Evolutionary conservation across 225 moss, liverwort and hornwort species (phyloP).

Genomic region (Marchantia polymorpha): DNA sequence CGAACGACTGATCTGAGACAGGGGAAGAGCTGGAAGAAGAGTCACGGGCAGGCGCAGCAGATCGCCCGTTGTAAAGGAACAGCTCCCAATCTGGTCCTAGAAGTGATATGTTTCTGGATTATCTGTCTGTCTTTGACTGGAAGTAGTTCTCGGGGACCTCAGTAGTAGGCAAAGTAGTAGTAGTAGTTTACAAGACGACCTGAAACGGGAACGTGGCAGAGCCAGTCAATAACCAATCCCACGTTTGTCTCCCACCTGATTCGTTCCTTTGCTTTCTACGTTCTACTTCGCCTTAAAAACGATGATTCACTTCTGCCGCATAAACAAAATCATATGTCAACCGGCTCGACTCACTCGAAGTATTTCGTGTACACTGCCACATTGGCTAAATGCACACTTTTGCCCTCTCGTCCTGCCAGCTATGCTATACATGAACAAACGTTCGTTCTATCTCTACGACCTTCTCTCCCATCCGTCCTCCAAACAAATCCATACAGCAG

Average conservation of each 20-base stretch:
- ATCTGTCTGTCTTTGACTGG: conserved; percentile 4
- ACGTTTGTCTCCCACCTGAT: background rate
- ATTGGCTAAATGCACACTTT: conserved; percentile 12
- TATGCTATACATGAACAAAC: conserved; percentile 7
- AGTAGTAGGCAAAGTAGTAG: background rate
- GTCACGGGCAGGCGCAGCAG: background rate
- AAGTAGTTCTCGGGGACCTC: background rate
- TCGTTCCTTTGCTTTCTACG: background rate
- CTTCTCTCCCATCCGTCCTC: background rate
- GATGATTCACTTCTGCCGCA: background rate
- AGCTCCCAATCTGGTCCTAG: conserved; percentile 5
- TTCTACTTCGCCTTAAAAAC: background rate
- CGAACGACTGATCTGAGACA: background rate
- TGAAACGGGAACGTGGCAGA: conserved; percentile 3
- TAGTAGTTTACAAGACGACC: conserved; percentile 8
- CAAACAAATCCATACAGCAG: background rate
- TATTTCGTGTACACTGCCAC: background rate
- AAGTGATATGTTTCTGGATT: background rate
- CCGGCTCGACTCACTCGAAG: background rate
- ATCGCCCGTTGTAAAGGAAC: conserved; percentile 2
- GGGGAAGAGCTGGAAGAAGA: background rate
- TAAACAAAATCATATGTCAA: conserved; percentile 3
- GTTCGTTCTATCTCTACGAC: background rate
- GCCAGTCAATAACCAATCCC: conserved; percentile 3
- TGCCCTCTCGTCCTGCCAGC: conserved; percentile 1